Conservation (phyloP, 2,329 filamentous ascomycete genomes). For the Canariomyces notabilis region DNA sequence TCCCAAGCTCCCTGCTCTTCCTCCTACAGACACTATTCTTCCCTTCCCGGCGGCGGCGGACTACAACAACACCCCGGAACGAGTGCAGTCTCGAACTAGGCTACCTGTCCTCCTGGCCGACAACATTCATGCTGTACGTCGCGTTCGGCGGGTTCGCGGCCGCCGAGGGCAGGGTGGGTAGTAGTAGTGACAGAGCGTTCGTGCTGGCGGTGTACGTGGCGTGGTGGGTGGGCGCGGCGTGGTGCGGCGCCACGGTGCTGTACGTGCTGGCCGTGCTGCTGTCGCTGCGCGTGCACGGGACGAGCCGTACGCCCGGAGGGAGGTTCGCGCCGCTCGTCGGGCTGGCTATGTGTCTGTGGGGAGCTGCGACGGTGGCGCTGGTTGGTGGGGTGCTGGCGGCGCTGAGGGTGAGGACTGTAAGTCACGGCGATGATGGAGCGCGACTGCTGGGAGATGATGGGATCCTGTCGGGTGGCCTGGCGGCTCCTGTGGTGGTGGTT, state of each 20-base stretch:
- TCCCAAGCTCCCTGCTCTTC: constrained; percentile 5
- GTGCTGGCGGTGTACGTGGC: constrained; percentile 7
- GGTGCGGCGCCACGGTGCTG: constrained; percentile 1
- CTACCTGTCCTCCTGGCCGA: constrained; percentile 4
- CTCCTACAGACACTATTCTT: constrained; percentile 1
- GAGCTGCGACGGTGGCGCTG: constrained; percentile 5
- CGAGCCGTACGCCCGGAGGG: constrained; percentile 4
- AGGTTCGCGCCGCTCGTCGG: constrained; percentile 7
- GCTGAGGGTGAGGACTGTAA: neutral
- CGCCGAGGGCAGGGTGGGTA: neutral
- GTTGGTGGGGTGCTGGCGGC: constrained; percentile 5
- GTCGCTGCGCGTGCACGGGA: neutral
- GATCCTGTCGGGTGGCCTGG: constrained; percentile 1
- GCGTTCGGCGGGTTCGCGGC: constrained; percentile 4
- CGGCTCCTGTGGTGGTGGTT: constrained; percentile 8
- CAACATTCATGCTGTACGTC: constrained; percentile 4
- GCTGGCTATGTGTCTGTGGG: constrained; percentile 1
- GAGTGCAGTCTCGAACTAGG: neutral
- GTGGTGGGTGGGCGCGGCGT: constrained; percentile 14
- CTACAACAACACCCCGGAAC: neutral
- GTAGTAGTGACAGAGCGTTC: neutral
- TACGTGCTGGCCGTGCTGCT: constrained; percentile 5
- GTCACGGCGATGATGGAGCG: neutral
- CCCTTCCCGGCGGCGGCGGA: neutral
- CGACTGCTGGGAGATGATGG: neutral